Evolutionary conservation across 1,139 yeast genomes (phyloP).

Genomic region (Lizanozyma gosingica): DNA sequence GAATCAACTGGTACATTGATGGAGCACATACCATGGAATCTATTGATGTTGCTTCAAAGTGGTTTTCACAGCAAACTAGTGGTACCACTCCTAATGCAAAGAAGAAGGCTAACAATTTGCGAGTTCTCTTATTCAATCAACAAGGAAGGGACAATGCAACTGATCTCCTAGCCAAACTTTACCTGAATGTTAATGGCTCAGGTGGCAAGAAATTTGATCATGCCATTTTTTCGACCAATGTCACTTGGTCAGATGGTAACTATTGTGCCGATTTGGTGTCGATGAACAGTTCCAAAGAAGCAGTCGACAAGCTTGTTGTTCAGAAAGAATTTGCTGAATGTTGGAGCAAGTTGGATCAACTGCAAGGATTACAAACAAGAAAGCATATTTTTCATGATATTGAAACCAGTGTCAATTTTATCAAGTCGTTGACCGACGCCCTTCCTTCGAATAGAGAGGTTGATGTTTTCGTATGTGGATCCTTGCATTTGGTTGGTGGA

Average conservation of each 20-base stretch:
- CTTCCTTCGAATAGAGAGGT: conserved; percentile 15
- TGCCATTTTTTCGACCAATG: conserved; percentile 82
- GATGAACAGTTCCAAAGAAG: conserved; percentile 68
- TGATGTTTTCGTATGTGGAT: conserved; percentile 89
- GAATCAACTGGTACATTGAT: conserved; percentile 71
- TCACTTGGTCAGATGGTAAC: conserved; percentile 78
- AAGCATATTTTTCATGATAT: conserved; percentile 63
- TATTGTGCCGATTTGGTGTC: conserved; percentile 82
- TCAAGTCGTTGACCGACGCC: conserved; percentile 34
- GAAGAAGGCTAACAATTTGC: conserved; percentile 12
- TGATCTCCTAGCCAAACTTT: conserved; percentile 48
- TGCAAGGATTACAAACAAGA: conserved; percentile 18
- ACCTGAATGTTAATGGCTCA: conserved; percentile 24
- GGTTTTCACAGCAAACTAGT: conserved; percentile 46
- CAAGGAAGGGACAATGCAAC: conserved; percentile 80
- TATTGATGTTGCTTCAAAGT: conserved; percentile 63
- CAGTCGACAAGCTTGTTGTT: conserved; percentile 69
- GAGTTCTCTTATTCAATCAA: conserved; percentile 76
- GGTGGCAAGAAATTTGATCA: conserved; percentile 47
- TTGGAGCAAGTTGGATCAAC: conserved; percentile 53
- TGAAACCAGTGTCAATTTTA: conserved; percentile 59
- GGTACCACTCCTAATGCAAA: conserved; percentile 13
- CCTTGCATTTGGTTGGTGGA: conserved; percentile 91
- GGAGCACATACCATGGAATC: conserved; percentile 97
- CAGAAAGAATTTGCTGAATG: conserved; percentile 65